Conservation (phyloP, 129 eudicot species). For the Helichrysum umbraculigerum region DNA sequence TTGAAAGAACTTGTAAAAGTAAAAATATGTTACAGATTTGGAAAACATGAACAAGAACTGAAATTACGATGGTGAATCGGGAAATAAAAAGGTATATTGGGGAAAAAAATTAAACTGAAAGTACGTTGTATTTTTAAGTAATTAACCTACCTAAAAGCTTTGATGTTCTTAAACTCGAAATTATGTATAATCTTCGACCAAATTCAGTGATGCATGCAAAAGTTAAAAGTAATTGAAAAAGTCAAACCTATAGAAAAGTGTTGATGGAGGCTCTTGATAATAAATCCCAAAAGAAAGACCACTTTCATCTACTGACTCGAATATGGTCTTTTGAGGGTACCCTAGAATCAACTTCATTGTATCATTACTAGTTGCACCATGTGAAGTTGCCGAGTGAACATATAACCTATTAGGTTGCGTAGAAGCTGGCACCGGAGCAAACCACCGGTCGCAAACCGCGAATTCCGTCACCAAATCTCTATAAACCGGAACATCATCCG, state of each 20-base stretch:
- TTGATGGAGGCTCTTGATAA: slow-evolving; percentile 77
- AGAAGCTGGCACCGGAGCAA: slow-evolving; percentile 63
- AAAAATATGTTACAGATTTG: too few relatives aligned
- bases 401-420: slow-evolving; percentile 89
- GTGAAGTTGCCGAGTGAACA: slow-evolving; percentile 85
- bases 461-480: slow-evolving; percentile 63
- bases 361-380: slow-evolving; percentile 65
- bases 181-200: too few relatives aligned
- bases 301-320: slow-evolving; percentile 69
- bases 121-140: too few relatives aligned
- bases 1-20: too few relatives aligned
- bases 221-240: not conserved
- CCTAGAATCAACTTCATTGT: slow-evolving; percentile 57
- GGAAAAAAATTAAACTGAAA: too few relatives aligned
- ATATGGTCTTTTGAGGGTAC: slow-evolving; percentile 85
- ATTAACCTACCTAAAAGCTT: too few relatives aligned
- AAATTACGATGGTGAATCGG: too few relatives aligned
- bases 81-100: too few relatives aligned
- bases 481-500: slow-evolving; percentile 70
- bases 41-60: too few relatives aligned
- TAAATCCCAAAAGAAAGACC: slow-evolving; percentile 80
- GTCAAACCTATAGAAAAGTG: slow-evolving; percentile 73
- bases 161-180: too few relatives aligned
- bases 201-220: not conserved
- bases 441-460: slow-evolving; percentile 93